These are phyloP conservation scores for Amanita fuliginea DNA, from an alignment of 768 basidiomycete species.

Conservation along the genomic window DNA sequence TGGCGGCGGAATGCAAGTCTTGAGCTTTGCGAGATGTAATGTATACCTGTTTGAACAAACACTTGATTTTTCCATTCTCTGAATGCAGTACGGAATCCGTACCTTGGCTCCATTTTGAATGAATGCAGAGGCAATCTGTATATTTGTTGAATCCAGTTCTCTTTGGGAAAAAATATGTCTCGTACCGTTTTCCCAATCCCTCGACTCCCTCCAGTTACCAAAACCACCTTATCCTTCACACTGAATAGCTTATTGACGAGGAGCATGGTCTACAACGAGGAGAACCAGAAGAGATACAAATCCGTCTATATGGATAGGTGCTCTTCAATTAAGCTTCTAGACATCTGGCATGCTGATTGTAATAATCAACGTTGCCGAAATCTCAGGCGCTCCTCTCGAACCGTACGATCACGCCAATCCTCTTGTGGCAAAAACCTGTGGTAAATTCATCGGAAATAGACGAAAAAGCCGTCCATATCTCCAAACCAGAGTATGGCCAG, in stretches of 20 bases:
- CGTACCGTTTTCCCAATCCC: slow-evolving; percentile 58
- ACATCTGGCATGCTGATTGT: not conserved
- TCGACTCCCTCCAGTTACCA: slow-evolving; percentile 56
- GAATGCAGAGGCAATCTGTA: slow-evolving; percentile 53
- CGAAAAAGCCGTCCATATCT: not conserved
- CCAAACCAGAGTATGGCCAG: not conserved
- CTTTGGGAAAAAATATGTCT: not conserved
- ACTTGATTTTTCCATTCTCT: not conserved
- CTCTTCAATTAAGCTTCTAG: not conserved
- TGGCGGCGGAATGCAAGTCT: slow-evolving; percentile 40
- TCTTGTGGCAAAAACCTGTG: not conserved
- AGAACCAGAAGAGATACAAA: not conserved
- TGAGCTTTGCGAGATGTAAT: slow-evolving; percentile 47
- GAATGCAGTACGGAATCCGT: not conserved
- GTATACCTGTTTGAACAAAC: slow-evolving; percentile 34
- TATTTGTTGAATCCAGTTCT: not conserved
- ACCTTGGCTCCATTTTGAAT: slow-evolving; percentile 44
- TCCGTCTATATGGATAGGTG: not conserved
- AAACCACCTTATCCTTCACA: slow-evolving; percentile 41
- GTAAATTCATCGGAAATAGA: not conserved
- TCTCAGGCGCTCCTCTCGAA: not conserved
- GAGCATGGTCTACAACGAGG: not conserved
- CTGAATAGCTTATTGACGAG: slow-evolving; percentile 26
- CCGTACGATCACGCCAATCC: not conserved
- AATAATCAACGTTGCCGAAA: not conserved